Evolutionary conservation across 495 filamentous ascomycete genomes (phyloP), one percentile per base, ranked within the genome.

Genomic region (Aspergillus leporis): DNA sequence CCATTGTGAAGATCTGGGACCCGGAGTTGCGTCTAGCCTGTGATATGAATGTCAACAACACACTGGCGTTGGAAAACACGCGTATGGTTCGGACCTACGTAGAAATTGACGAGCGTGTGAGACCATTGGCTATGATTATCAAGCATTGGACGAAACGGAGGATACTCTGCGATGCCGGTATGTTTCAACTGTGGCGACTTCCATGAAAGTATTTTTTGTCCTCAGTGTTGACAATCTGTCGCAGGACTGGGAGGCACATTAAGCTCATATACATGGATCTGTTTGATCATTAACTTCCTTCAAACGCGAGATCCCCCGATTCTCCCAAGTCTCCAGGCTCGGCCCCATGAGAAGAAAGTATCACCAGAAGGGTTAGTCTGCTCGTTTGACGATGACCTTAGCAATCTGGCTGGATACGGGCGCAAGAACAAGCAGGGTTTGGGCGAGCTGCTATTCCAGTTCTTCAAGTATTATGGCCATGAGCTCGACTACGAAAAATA

Each of bases 241-340:
- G 22, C 65, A 96, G 93, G 89, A 38, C 86, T 93, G 65, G 94
- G 95, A 56, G 95, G 92, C 45, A 98, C 94, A 7, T 78, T 98
- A 23, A 97, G 94, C 71, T 98, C 95, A 10, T 98, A 98, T 67
- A 96, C 94, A n/a, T 98, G 94, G 94, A 97, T 97, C 70, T 98
- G 94, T 77, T 85, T 98, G 84, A 96, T 98, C 61, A 88, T 98
- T 65, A 94, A 92, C 60, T 98, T 98, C 70, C 81, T 98, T 32
- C 94, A 98, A 73, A 89, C 90, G 31, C 85, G 94, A 64, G 81
- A 91, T 59, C 92, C 93, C 45, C 93, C 93, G 0, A 83, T 98
- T 45, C 75, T 98, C 21, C 94, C 94, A 7, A 87, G 90, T 25
- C 82, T 98, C 10, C 95, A 97, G 64, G 86, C 92, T 60, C 81